Percentiles rank a stretch among this genome's conserved stretches.
Conservation (phyloP, 441 rosid genomes). For the Daphne laureola region DNA sequence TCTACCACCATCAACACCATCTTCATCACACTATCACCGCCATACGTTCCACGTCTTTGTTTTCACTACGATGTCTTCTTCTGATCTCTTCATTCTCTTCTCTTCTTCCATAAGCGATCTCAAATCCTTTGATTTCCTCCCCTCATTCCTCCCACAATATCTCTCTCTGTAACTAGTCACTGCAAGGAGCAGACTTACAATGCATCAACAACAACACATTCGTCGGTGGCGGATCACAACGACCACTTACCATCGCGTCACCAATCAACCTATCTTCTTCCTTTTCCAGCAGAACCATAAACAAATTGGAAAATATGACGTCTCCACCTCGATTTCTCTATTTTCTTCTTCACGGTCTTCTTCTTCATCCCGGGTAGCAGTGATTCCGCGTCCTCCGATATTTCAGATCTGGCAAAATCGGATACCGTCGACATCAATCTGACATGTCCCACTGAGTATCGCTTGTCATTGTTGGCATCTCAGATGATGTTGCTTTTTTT, state of each 20-base stretch:
- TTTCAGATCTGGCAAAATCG: no score
- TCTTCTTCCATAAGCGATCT: constrained; percentile 73
- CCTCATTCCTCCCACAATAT: not conserved
- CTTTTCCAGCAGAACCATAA: constrained; percentile 71
- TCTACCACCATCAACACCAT: no score
- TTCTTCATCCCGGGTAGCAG: constrained; percentile 48
- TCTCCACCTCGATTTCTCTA: constrained; percentile 21
- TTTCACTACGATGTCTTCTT: constrained; percentile 29
- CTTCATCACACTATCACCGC: no score
- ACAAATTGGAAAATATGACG: constrained; percentile 78
- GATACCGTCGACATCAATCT: no score
- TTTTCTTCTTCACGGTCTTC: constrained; percentile 32
- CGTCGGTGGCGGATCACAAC: constrained; percentile 44
- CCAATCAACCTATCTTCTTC: constrained; percentile 25
- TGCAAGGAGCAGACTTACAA: no score
- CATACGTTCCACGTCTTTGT: constrained; percentile 89
- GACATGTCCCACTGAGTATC: no score
- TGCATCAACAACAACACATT: constrained; percentile 47
- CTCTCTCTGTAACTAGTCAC: constrained; percentile 35
- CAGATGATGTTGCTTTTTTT: no score
- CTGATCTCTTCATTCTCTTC: constrained; percentile 16
- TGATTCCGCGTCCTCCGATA: no score
- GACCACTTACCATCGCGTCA: constrained; percentile 20
- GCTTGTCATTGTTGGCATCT: no score
- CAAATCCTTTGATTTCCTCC: constrained; percentile 41